Conservation (phyloP, 1,284 basidiomycete genomes). For the Microbotryum intermedium region DNA sequence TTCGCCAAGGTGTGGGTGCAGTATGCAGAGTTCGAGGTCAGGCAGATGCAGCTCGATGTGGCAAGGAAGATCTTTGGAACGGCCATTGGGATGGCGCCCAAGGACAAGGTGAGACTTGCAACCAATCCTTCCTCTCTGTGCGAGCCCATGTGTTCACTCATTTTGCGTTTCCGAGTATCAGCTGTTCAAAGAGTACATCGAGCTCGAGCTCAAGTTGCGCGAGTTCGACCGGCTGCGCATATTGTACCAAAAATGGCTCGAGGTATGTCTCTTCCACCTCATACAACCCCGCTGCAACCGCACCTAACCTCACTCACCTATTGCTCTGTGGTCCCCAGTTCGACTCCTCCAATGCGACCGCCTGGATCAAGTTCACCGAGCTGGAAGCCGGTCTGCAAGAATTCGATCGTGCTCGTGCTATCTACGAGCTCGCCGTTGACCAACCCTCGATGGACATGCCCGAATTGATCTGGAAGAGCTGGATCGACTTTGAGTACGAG, state of each 20-base stretch:
- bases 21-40: slow-evolving; percentile 86
- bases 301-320: neutral
- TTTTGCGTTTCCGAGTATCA: neutral
- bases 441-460: slow-evolving; percentile 94
- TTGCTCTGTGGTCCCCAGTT: slow-evolving; percentile 46
- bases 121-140: slow-evolving; percentile 1
- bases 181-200: slow-evolving; percentile 87
- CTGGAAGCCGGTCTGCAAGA: slow-evolving; percentile 89
- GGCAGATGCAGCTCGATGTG: slow-evolving; percentile 68
- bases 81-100: slow-evolving; percentile 90
- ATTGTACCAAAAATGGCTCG: slow-evolving; percentile 89
- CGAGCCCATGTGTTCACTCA: neutral
- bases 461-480: slow-evolving; percentile 61
- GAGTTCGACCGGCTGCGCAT: slow-evolving; percentile 92
- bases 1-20: slow-evolving; percentile 91
- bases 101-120: slow-evolving; percentile 52
- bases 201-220: slow-evolving; percentile 64
- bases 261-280: slow-evolving; percentile 46
- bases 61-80: slow-evolving; percentile 85
- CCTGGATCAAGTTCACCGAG: slow-evolving; percentile 97
- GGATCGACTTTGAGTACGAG: slow-evolving; percentile 93
- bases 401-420: slow-evolving; percentile 79
- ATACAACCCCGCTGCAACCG: neutral
- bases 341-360: slow-evolving; percentile 77
- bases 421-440: slow-evolving; percentile 90